These are phyloP conservation scores for Zygotorulaspora danielsina DNA, from an alignment of 805 yeast species.

Conservation along the genomic window DNA sequence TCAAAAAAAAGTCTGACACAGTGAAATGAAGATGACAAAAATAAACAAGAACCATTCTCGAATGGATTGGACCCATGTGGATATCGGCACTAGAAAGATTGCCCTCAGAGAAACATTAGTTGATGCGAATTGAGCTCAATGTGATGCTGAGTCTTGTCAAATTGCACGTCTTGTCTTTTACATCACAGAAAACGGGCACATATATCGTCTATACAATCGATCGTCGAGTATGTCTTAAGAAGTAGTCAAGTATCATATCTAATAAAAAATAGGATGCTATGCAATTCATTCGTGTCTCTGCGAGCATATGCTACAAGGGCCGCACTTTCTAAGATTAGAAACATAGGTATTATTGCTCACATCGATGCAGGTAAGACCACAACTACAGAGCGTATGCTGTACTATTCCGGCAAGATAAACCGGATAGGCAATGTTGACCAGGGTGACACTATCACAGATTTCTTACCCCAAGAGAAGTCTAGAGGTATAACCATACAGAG, in stretches of 20 bases:
- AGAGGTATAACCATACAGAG: conserved; percentile 95
- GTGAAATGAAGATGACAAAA: background rate
- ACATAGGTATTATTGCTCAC: conserved; percentile 97
- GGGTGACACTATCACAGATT: conserved; percentile 96
- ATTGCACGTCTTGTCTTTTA: background rate
- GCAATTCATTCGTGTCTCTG: conserved; percentile 4
- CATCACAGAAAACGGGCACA: conserved; percentile 6
- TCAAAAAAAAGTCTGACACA: conserved; percentile 1
- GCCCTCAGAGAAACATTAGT: background rate
- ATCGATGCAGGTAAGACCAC: conserved; percentile 99
- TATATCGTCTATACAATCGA: background rate
- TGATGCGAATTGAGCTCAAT: conserved; percentile 6
- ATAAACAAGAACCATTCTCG: background rate
- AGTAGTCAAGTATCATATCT: background rate
- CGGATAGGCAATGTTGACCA: conserved; percentile 91
- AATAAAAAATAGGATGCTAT: conserved; percentile 5
- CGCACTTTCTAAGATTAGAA: conserved; percentile 46
- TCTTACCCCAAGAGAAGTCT: conserved; percentile 79
- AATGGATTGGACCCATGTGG: too few species aligned
- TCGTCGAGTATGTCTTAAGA: background rate
- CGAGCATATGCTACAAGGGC: conserved; percentile 16
- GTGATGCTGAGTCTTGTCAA: too few species aligned
- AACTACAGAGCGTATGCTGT: conserved; percentile 94
- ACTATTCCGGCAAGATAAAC: conserved; percentile 72
- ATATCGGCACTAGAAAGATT: background rate